Conservation (phyloP, 805 yeast species). For the Candida oleophila region DNA sequence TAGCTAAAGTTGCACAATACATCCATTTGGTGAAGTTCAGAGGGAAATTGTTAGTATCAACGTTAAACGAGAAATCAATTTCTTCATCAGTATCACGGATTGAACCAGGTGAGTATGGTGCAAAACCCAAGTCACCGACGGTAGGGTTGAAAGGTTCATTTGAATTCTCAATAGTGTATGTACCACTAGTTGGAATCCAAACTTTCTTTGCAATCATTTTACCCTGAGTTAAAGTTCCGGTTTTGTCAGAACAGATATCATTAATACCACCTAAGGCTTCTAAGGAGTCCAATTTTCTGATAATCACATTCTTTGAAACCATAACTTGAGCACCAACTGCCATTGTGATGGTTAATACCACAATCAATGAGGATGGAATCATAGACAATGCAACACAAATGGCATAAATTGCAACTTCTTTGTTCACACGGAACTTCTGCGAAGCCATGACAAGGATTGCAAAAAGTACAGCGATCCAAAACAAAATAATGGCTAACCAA, state of each 20-base stretch:
- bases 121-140: constrained; percentile 45
- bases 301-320: constrained; percentile 69
- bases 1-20: constrained; percentile 70
- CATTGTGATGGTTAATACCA: constrained; percentile 82
- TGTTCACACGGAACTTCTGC: constrained; percentile 70
- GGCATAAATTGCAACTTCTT: constrained; percentile 84
- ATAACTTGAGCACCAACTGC: constrained; percentile 77
- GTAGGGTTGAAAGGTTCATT: constrained; percentile 66
- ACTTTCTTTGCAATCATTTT: constrained; percentile 71
- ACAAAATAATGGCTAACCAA: constrained; percentile 70
- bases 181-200: constrained; percentile 67
- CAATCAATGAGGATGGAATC: constrained; percentile 81
- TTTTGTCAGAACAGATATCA: constrained; percentile 79
- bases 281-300: constrained; percentile 72
- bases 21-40: constrained; percentile 50
- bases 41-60: constrained; percentile 14
- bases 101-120: constrained; percentile 34
- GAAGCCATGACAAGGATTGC: constrained; percentile 88
- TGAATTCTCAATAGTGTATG: constrained; percentile 52
- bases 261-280: constrained; percentile 79
- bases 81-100: constrained; percentile 37
- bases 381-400: constrained; percentile 80
- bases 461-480: constrained; percentile 75
- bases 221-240: constrained; percentile 81
- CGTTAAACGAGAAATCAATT: constrained; percentile 24